These are phyloP conservation scores for Neofusicoccum umdonicola DNA, from an alignment of 2,329 filamentous ascomycete genomes.

Conservation along the genomic window DNA sequence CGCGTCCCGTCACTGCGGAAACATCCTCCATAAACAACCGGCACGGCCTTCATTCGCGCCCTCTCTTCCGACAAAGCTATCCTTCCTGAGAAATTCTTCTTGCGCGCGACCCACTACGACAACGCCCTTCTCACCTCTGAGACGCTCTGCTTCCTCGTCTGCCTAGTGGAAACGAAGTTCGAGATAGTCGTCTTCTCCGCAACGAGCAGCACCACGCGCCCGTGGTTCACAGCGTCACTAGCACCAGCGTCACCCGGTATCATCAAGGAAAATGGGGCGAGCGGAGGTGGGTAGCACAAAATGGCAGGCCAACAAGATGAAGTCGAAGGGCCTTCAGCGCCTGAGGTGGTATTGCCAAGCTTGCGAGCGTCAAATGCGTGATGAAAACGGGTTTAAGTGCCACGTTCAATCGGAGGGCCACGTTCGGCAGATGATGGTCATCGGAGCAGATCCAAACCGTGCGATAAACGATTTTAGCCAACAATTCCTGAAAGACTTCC, in stretches of 20 bases:
- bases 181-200: no score
- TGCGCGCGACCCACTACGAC: no score
- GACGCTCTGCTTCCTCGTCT: no score
- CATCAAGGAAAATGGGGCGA: slow-evolving; percentile 69
- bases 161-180: no score
- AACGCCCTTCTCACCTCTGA: no score
- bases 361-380: slow-evolving; percentile 73
- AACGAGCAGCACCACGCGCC: neutral
- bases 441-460: slow-evolving; percentile 84
- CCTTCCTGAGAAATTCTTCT: no score
- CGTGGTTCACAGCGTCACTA: neutral
- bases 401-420: slow-evolving; percentile 62
- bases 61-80: no score
- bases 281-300: slow-evolving; percentile 93
- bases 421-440: slow-evolving; percentile 82
- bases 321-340: slow-evolving; percentile 72
- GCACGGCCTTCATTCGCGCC: no score
- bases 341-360: slow-evolving; percentile 87
- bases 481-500: slow-evolving; percentile 78
- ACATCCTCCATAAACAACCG: no score
- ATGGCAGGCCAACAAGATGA: slow-evolving; percentile 85
- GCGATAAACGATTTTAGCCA: slow-evolving; percentile 78
- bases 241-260: neutral
- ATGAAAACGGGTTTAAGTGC: slow-evolving; percentile 86
- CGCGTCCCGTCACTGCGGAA: no score